Percentiles rank a stretch among this genome's conserved stretches.
These are phyloP conservation scores for Hansfordia pulvinata DNA, from an alignment of 2,329 filamentous ascomycete species.

Conservation along the genomic window DNA sequence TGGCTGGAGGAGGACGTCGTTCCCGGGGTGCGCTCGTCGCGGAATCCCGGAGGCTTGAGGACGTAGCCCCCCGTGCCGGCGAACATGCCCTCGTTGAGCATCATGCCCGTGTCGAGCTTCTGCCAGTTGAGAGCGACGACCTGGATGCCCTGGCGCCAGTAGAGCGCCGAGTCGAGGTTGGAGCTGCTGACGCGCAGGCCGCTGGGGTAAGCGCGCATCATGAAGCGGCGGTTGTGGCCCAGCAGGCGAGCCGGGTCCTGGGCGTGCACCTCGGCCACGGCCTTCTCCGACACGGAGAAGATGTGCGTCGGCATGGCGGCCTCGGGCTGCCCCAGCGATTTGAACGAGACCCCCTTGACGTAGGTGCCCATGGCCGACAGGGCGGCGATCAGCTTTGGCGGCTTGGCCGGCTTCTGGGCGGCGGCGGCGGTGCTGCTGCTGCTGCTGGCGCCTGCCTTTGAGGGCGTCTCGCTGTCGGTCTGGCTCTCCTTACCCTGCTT, in stretches of 20 bases:
- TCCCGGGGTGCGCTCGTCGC: slow-evolving; percentile 15
- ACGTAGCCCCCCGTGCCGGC: slow-evolving; percentile 72
- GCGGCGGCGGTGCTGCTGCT: no score
- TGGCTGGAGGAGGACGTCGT: slow-evolving; percentile 2
- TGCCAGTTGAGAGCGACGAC: slow-evolving; percentile 94
- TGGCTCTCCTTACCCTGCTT: slow-evolving; percentile 20
- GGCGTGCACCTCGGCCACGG: slow-evolving; percentile 46
- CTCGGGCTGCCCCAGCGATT: slow-evolving; percentile 60
- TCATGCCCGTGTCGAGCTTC: slow-evolving; percentile 80
- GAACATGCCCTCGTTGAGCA: slow-evolving; percentile 93
- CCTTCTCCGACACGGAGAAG: slow-evolving; percentile 52
- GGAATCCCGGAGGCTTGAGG: slow-evolving; percentile 58
- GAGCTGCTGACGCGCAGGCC: slow-evolving; percentile 71
- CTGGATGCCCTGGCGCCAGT: slow-evolving; percentile 83
- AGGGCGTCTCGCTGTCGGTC: slow-evolving; percentile 20
- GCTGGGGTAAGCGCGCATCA: slow-evolving; percentile 84
- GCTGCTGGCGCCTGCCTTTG: no score
- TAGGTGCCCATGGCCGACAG: slow-evolving; percentile 71
- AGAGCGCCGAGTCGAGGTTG: slow-evolving; percentile 72
- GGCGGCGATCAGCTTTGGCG: slow-evolving; percentile 54
- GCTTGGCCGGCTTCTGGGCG: slow-evolving; percentile 27
- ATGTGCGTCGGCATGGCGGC: slow-evolving; percentile 52
- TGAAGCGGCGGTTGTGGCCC: slow-evolving; percentile 64
- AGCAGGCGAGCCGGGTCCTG: slow-evolving; percentile 45
- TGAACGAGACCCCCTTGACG: slow-evolving; percentile 72